phyloP scores from a whole-genome alignment of 805 yeast genomes.

The Torulaspora maleeae region DNA sequence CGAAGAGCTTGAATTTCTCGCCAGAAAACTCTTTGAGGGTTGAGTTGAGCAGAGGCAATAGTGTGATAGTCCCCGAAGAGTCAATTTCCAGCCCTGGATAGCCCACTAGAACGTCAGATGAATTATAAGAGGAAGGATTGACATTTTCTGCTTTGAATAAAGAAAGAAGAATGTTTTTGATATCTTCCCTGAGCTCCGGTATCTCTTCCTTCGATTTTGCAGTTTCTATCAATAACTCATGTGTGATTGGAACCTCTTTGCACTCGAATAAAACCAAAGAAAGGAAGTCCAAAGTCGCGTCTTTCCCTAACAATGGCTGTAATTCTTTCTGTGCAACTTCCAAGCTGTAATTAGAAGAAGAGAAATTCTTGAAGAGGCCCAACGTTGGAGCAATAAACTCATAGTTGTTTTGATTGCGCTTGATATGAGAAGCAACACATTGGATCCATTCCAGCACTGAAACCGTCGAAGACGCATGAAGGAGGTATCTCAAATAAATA shows the following conservation, averaged over 20 bases:
- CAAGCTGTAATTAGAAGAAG: slow-evolving; percentile 37
- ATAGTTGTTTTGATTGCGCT: slow-evolving; percentile 24
- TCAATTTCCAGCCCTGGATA: slow-evolving; percentile 24
- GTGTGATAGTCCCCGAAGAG: slow-evolving; percentile 28
- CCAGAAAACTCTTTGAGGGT: slow-evolving; percentile 16
- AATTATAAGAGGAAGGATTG: slow-evolving; percentile 16
- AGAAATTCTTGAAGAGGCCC: slow-evolving; percentile 38
- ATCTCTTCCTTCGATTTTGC: slow-evolving; percentile 19
- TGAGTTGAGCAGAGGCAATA: slow-evolving; percentile 16
- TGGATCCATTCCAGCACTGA: slow-evolving; percentile 29
- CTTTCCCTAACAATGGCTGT: slow-evolving; percentile 1
- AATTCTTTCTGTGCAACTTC: slow-evolving; percentile 4
- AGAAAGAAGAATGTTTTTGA: slow-evolving; percentile 26
- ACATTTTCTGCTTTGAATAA: slow-evolving; percentile 14
- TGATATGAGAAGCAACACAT: slow-evolving; percentile 39
- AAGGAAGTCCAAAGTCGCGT: slow-evolving; percentile 24
- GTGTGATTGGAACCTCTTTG: slow-evolving; percentile 9
- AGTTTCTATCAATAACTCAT: slow-evolving; percentile 30
- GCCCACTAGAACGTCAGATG: slow-evolving; percentile 21
- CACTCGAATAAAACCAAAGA: slow-evolving; percentile 24
- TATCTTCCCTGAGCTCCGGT: slow-evolving; percentile 9
- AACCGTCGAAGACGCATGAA: slow-evolving; percentile 36
- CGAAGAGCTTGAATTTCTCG: slow-evolving; percentile 33
- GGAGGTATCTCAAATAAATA: slow-evolving; percentile 44
- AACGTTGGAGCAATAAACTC: slow-evolving; percentile 35